These are phyloP conservation scores for Solanum hybrid DNA, from an alignment of 305 asterid species.

Conservation along the genomic window DNA sequence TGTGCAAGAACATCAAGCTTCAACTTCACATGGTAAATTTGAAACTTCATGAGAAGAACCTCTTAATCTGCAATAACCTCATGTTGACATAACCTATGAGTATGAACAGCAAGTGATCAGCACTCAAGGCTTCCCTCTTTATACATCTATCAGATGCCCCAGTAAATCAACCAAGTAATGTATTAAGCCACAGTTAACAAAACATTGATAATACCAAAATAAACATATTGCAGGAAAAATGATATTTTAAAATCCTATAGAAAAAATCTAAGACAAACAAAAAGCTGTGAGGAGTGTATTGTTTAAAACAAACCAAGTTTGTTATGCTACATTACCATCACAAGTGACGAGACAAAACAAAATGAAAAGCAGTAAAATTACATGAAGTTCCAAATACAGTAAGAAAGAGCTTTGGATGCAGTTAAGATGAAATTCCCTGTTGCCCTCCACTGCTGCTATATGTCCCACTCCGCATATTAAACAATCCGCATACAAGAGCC, in stretches of 20 bases:
- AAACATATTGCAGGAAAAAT: background rate
- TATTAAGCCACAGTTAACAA: background rate
- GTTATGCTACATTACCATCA: background rate
- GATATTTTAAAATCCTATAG: background rate
- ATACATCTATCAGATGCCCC: background rate
- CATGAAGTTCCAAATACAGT: background rate
- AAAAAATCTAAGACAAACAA: background rate
- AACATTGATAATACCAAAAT: background rate
- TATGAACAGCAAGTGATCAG: background rate
- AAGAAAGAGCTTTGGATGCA: background rate
- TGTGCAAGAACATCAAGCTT: background rate
- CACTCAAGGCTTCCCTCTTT: background rate
- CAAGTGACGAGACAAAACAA: background rate
- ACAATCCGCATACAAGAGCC: background rate
- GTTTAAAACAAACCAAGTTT: background rate
- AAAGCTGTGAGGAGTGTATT: background rate
- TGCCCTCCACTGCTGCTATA: background rate
- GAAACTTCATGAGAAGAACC: background rate
- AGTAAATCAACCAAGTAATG: background rate
- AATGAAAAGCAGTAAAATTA: background rate
- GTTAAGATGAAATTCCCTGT: background rate
- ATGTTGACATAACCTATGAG: background rate
- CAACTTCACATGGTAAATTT: background rate
- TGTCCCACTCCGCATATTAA: background rate
- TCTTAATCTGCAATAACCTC: background rate